These are phyloP conservation scores for Calophaca sinica DNA, from an alignment of 306 rosid genomes.

Conservation along the genomic window DNA sequence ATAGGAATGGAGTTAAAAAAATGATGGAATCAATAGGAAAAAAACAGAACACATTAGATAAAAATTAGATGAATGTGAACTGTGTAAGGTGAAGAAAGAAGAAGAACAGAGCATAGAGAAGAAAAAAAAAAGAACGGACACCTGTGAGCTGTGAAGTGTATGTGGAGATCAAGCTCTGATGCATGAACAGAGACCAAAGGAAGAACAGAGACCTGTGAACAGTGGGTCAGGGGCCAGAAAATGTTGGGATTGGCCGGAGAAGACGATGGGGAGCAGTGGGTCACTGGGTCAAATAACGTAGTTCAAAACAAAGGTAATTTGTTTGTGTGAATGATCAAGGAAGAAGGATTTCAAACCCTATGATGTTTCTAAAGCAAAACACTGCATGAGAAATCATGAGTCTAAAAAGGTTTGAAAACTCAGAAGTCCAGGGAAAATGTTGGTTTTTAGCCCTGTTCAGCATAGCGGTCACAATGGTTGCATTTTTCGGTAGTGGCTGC, in stretches of 20 bases:
- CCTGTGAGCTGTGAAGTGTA: neutral
- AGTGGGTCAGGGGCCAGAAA: neutral
- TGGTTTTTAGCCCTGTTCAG: neutral
- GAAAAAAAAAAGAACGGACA: neutral
- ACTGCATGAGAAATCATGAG: neutral
- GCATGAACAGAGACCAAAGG: neutral
- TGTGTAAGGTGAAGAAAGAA: neutral
- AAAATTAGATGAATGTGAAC: neutral
- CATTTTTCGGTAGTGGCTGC: neutral
- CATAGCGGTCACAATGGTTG: neutral
- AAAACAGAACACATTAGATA: neutral
- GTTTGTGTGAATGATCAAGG: neutral
- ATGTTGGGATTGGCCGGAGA: neutral
- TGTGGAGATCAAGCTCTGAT: neutral
- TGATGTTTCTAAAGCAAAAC: neutral
- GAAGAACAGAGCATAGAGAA: neutral
- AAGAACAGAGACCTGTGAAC: neutral
- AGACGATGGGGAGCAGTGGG: neutral
- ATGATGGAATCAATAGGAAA: neutral
- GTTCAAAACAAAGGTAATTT: neutral
- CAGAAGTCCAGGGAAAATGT: conserved; percentile 1
- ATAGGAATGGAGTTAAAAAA: neutral
- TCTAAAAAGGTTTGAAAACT: neutral
- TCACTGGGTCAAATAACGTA: neutral
- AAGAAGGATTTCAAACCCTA: conserved; percentile 17